Conservation (phyloP, 2,329 filamentous ascomycete genomes). For the Ophiostoma ips region DNA sequence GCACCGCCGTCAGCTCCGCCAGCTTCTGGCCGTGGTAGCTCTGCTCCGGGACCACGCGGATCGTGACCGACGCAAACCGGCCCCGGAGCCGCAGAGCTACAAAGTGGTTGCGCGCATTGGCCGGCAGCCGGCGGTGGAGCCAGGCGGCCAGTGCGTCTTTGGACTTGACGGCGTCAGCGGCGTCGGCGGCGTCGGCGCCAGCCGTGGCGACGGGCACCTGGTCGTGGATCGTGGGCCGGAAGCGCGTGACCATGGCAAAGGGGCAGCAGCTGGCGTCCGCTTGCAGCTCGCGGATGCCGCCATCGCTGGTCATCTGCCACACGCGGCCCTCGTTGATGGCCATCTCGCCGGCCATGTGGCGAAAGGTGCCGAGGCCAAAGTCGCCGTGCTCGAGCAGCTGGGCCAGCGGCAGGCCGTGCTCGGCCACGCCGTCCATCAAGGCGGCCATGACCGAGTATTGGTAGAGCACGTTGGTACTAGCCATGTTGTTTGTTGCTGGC, state of each 20-base stretch:
- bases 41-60: not conserved
- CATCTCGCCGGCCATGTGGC: constrained; percentile 2
- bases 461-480: not conserved
- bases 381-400: not conserved
- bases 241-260: constrained; percentile 1
- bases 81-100: not conserved
- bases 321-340: not conserved
- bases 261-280: not conserved
- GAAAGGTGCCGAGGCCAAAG: not conserved
- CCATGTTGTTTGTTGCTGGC: not conserved
- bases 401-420: not conserved
- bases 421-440: constrained; percentile 1
- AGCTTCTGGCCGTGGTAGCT: not conserved
- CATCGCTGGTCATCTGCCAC: not conserved
- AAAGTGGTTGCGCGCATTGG: not conserved
- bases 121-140: not conserved
- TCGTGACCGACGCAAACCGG: not conserved
- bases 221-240: not conserved
- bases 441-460: constrained; percentile 2
- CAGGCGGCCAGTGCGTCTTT: not conserved
- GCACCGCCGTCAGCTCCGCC: not conserved
- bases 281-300: not conserved
- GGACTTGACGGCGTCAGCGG: not conserved
- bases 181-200: too few species aligned
- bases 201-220: not conserved